A percentile compares a stretch with the other conserved stretches of the same genome.
phyloP scores from a whole-genome alignment of 371 early-diverging fungal species.

The Mucor plumbeus region DNA sequence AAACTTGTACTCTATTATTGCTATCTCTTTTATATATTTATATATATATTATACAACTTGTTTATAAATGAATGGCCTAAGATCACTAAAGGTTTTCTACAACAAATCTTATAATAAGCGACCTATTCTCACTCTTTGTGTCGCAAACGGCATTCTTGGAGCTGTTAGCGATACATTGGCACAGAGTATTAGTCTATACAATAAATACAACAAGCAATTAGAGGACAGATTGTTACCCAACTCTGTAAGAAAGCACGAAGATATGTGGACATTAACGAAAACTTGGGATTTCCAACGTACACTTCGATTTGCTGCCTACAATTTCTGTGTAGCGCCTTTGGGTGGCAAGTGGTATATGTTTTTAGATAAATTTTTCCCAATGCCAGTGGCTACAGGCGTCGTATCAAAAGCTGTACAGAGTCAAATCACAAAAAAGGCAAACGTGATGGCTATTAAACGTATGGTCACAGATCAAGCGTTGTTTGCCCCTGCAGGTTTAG shows the following conservation, averaged over 20 bases:
- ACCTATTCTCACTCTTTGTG: slow-evolving; percentile 72
- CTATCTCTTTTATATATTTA: slow-evolving; percentile 1
- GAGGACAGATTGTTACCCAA: slow-evolving; percentile 16
- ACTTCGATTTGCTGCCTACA: slow-evolving; percentile 73
- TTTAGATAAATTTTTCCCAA: slow-evolving; percentile 70
- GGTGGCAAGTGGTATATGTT: slow-evolving; percentile 77
- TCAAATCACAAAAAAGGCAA: slow-evolving; percentile 25
- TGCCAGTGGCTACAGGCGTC: slow-evolving; percentile 34
- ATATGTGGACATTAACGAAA: slow-evolving; percentile 30
- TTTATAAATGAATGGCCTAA: slow-evolving; percentile 31
- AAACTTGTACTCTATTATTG: background rate
- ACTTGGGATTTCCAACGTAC: slow-evolving; percentile 45
- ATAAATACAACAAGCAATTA: slow-evolving; percentile 25
- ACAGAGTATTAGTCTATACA: slow-evolving; percentile 57
- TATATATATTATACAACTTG: background rate
- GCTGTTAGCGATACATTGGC: slow-evolving; percentile 73
- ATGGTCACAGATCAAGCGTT: slow-evolving; percentile 70
- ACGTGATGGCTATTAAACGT: slow-evolving; percentile 43
- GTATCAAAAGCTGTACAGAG: slow-evolving; percentile 24
- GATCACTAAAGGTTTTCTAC: slow-evolving; percentile 45
- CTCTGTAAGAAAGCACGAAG: slow-evolving; percentile 29
- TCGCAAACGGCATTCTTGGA: slow-evolving; percentile 74
- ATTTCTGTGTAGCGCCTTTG: slow-evolving; percentile 75
- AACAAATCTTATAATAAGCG: slow-evolving; percentile 55
- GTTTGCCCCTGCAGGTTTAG: slow-evolving; percentile 79